phyloP scores from a whole-genome alignment of 345 rosid genomes.

The Arabidopsis arenosa region DNA sequence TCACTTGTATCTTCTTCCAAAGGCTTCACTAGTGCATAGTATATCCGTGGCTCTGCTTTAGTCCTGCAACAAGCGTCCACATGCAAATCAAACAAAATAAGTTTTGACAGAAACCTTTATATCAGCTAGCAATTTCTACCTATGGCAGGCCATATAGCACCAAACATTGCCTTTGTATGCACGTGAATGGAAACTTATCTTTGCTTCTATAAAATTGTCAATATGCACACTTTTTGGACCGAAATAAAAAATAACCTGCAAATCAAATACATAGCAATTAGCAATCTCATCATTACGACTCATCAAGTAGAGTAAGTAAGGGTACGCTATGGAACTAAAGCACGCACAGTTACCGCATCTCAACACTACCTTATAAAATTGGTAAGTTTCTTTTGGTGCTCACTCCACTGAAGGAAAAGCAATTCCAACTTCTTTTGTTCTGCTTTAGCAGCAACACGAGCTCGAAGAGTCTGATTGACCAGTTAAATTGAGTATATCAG shows the following conservation, averaged over 20 bases:
- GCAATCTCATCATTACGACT: conserved; percentile 24
- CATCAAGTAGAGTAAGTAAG: conserved; percentile 16
- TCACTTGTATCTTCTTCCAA: conserved; percentile 62
- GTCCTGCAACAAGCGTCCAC: conserved; percentile 69
- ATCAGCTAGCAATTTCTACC: conserved; percentile 31
- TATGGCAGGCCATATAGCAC: conserved; percentile 51
- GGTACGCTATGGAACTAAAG: neutral
- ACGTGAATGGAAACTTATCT: conserved; percentile 95
- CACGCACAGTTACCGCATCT: neutral
- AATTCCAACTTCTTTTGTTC: conserved; percentile 97
- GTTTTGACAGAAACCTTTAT: conserved; percentile 21
- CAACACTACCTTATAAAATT: conserved; percentile 82
- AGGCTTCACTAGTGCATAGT: conserved; percentile 71
- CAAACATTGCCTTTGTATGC: conserved; percentile 52
- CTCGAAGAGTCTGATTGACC: conserved; percentile 72
- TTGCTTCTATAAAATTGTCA: conserved; percentile 91
- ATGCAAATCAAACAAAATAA: conserved; percentile 38
- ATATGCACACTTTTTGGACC: conserved; percentile 99
- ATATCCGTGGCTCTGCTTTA: conserved; percentile 83
- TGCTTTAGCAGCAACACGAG: conserved; percentile 94
- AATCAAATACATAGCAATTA: conserved; percentile 16
- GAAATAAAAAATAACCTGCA: conserved; percentile 98
- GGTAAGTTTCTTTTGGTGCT: conserved; percentile 88
- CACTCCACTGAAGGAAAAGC: conserved; percentile 95
- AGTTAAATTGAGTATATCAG: conserved; percentile 27